These are phyloP conservation scores for Globisporangium carolinianum DNA, from an alignment of 352 stramenopile species.

Conservation along the genomic window DNA sequence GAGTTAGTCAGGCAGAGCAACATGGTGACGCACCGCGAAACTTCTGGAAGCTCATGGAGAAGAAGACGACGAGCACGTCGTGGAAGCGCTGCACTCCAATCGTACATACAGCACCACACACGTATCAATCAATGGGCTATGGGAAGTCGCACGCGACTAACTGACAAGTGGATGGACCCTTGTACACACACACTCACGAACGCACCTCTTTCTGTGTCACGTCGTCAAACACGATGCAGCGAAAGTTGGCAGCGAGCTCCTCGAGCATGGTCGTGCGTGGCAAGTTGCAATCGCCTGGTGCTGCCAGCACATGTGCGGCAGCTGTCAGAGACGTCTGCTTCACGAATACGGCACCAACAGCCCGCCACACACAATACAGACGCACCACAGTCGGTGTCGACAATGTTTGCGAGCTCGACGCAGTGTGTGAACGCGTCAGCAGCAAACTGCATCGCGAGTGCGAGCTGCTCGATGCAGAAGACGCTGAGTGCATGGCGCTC, in stretches of 20 bases:
- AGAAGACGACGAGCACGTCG: constrained; percentile 59
- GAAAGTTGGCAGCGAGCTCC: constrained; percentile 39
- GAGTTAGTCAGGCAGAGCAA: neutral
- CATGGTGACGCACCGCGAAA: constrained; percentile 19
- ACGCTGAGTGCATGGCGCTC: constrained; percentile 28
- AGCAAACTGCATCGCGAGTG: constrained; percentile 62
- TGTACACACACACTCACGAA: neutral
- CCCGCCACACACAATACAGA: no score
- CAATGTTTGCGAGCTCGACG: constrained; percentile 53
- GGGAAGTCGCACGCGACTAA: neutral
- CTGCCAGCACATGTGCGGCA: neutral
- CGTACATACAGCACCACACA: no score
- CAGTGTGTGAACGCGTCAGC: constrained; percentile 66
- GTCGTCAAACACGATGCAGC: constrained; percentile 52
- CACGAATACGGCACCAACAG: no score
- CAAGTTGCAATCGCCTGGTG: neutral
- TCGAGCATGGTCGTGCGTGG: constrained; percentile 30
- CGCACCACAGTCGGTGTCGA: constrained; percentile 19
- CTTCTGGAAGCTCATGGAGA: constrained; percentile 68
- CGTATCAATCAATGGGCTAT: neutral
- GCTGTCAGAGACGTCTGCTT: neutral
- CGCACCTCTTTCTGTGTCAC: constrained; percentile 15
- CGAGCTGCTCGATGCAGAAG: constrained; percentile 59
- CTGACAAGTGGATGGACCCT: no score
- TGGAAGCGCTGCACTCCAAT: constrained; percentile 31